Evolutionary conservation across 805 yeast species (phyloP).

Genomic region (Candida khao-thaluensis): DNA sequence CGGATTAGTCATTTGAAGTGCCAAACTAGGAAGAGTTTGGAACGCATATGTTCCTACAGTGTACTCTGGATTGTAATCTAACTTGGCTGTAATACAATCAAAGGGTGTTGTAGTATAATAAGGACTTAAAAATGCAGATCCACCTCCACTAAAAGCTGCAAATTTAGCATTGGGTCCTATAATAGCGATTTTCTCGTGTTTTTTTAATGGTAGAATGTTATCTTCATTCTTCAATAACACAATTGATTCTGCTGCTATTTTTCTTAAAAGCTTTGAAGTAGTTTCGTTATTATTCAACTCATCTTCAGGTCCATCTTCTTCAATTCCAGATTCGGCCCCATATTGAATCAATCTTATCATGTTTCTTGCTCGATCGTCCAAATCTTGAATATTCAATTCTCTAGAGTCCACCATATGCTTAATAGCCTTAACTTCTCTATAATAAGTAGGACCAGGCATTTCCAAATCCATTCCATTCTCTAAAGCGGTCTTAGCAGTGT

Average conservation of each 20-base stretch:
- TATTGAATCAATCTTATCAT: constrained; percentile 27
- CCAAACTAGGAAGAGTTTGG: constrained; percentile 28
- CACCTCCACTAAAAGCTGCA: constrained; percentile 34
- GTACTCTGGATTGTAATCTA: constrained; percentile 21
- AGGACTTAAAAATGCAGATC: constrained; percentile 29
- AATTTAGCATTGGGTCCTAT: constrained; percentile 34
- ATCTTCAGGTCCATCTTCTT: constrained; percentile 23
- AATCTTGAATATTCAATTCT: constrained; percentile 24
- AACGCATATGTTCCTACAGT: constrained; percentile 32
- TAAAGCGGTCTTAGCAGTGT: constrained; percentile 26
- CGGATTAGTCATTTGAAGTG: constrained; percentile 20
- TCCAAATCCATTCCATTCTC: constrained; percentile 33
- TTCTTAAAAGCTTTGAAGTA: constrained; percentile 22
- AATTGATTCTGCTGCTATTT: constrained; percentile 25
- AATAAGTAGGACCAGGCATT: constrained; percentile 34
- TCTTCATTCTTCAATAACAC: constrained; percentile 31
- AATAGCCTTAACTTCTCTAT: constrained; percentile 19
- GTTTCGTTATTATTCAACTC: constrained; percentile 24
- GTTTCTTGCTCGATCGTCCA: constrained; percentile 28
- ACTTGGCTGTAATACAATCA: constrained; percentile 19
- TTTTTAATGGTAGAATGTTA: constrained; percentile 28
- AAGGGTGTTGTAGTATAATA: constrained; percentile 29
- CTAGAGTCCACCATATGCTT: constrained; percentile 24
- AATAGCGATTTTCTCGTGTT: constrained; percentile 29
- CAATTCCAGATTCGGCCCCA: constrained; percentile 20